Conservation (phyloP, 2,329 filamentous ascomycete genomes). For the Lasiodiplodia sp. region DNA sequence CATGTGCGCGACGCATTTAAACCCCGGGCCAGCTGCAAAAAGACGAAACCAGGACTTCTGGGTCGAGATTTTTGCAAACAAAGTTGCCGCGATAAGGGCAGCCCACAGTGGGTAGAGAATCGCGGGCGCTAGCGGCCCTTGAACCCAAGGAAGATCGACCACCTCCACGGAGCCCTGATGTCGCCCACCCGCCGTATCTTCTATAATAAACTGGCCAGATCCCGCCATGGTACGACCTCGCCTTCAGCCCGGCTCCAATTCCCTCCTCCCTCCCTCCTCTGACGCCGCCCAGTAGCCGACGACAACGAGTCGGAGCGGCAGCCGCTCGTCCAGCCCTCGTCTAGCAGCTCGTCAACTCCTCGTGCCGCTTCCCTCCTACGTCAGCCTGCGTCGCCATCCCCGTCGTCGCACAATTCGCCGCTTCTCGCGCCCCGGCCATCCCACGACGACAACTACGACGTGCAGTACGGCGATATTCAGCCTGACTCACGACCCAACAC, state of each 20-base stretch:
- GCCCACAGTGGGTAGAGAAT: constrained; percentile 1
- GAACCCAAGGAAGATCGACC: constrained; percentile 17
- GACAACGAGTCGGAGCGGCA: constrained; percentile 17
- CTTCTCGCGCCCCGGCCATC: background rate
- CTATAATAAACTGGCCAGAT: constrained; percentile 17
- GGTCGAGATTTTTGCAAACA: background rate
- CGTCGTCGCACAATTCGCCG: constrained; percentile 15
- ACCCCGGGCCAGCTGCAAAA: no score
- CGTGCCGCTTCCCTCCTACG: constrained; percentile 22
- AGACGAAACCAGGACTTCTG: background rate
- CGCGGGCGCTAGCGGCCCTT: constrained; percentile 22
- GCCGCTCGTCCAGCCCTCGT: constrained; percentile 20
- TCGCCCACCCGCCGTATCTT: constrained; percentile 15
- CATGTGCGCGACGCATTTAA: background rate
- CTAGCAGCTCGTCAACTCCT: constrained; percentile 4
- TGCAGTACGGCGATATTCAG: background rate
- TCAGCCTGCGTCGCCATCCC: constrained; percentile 21
- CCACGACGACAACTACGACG: constrained; percentile 8
- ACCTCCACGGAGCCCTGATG: constrained; percentile 25
- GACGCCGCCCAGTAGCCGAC: constrained; percentile 2
- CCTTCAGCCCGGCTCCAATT: background rate
- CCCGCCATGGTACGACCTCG: constrained; percentile 22
- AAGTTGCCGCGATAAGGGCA: constrained; percentile 13
- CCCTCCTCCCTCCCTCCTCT: background rate
- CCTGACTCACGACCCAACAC: background rate